Evolutionary conservation across 2,329 filamentous ascomycete genomes (phyloP).

Genomic region (Keithomyces neogunnii): DNA sequence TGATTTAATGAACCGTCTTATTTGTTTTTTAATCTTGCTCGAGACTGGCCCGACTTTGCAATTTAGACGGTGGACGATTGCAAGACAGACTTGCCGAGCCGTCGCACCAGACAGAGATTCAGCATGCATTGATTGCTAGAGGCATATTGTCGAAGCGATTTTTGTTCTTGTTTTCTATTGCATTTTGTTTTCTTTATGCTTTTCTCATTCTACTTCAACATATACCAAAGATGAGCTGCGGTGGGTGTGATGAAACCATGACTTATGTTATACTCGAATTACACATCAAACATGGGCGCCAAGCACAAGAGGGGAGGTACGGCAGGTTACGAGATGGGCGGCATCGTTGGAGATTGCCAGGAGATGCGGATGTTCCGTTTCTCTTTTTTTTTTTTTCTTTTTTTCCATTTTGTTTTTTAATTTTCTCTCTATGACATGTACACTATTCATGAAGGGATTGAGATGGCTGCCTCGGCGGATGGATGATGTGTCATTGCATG

Average conservation of each 20-base stretch:
- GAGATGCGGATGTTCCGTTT: background rate
- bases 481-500: background rate
- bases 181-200: background rate
- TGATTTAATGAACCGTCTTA: background rate
- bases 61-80: constrained; percentile 4
- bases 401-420: background rate
- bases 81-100: background rate
- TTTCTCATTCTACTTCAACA: constrained; percentile 1
- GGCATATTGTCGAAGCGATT: constrained; percentile 1
- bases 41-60: constrained; percentile 1
- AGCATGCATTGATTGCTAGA: constrained; percentile 2
- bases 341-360: background rate
- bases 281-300: background rate
- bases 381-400: background rate
- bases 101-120: background rate
- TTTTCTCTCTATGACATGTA: constrained; percentile 1
- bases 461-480: background rate
- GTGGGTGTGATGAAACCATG: background rate
- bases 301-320: background rate
- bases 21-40: background rate
- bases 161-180: background rate
- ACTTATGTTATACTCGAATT: background rate
- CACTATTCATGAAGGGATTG: constrained; percentile 3
- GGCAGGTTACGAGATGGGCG: background rate
- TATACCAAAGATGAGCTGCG: constrained; percentile 3